phyloP scores from a whole-genome alignment of 371 early-diverging fungal genomes.

The Mycotypha africana region DNA sequence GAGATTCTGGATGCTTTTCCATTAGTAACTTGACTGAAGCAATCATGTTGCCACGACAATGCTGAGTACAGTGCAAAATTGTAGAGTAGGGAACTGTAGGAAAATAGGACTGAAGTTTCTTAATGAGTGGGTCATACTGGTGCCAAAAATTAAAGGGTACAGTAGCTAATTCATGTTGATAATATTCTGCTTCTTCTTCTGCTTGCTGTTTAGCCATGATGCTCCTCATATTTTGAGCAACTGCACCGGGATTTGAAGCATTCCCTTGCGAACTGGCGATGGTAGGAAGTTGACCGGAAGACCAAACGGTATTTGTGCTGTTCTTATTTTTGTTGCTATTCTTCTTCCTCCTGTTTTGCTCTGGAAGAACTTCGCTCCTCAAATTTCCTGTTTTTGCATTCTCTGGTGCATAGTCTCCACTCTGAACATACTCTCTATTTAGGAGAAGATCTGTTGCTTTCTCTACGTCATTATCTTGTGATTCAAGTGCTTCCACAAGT shows the following conservation, averaged over 20 bases:
- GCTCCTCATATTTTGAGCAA: neutral
- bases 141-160: conserved; percentile 37
- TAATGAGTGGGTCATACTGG: conserved; percentile 20
- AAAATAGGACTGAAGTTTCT: conserved; percentile 3
- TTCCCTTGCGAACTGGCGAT: neutral
- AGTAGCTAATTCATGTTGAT: conserved; percentile 17
- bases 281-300: conserved; percentile 12
- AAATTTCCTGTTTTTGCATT: neutral
- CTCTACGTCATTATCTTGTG: conserved; percentile 29
- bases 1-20: conserved; percentile 13
- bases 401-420: neutral
- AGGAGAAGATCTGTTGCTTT: conserved; percentile 35
- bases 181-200: neutral
- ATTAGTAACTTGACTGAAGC: conserved; percentile 17
- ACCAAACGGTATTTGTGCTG: conserved; percentile 2
- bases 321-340: conserved; percentile 7
- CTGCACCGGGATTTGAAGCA: neutral
- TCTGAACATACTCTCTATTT: conserved; percentile 11
- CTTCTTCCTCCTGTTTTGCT: conserved; percentile 2
- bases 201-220: conserved; percentile 4
- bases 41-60: conserved; percentile 15
- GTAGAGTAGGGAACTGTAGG: conserved; percentile 2
- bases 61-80: conserved; percentile 12
- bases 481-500: conserved; percentile 11
- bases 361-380: neutral